Evolutionary conservation across 139 green algal genomes (phyloP).

Genomic region (Tetradesmus obliquus): DNA sequence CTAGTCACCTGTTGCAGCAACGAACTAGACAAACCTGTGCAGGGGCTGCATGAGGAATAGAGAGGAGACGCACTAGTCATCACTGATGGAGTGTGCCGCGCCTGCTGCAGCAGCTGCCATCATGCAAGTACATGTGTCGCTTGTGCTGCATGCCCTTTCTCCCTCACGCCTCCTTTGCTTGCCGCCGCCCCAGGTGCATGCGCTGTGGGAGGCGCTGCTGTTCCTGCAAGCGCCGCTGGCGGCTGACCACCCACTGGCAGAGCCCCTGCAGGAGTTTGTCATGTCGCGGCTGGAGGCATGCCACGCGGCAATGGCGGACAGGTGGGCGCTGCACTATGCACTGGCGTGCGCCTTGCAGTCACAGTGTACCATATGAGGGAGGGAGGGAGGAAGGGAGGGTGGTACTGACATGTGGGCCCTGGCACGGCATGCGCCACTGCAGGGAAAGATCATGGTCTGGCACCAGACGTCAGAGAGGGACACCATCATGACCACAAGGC

Average conservation of each 20-base stretch:
- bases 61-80: neutral
- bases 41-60: no score
- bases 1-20: no score
- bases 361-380: no score
- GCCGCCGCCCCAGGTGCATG: constrained; percentile 51
- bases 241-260: constrained; percentile 1
- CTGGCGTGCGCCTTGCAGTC: neutral
- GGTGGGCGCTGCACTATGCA: neutral
- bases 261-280: constrained; percentile 53
- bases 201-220: constrained; percentile 74
- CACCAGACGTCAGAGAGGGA: no score
- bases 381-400: no score
- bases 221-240: constrained; percentile 36
- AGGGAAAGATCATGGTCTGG: no score
- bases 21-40: no score
- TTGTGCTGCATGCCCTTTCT: neutral
- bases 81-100: no score
- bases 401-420: no score
- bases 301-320: constrained; percentile 22
- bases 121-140: neutral
- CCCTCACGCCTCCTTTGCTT: neutral
- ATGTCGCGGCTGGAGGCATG: constrained; percentile 37
- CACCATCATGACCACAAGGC: no score
- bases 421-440: no score
- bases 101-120: constrained; percentile 1